phyloP scores from a whole-genome alignment of 331 rosid genomes.

The Quercus lobata region DNA sequence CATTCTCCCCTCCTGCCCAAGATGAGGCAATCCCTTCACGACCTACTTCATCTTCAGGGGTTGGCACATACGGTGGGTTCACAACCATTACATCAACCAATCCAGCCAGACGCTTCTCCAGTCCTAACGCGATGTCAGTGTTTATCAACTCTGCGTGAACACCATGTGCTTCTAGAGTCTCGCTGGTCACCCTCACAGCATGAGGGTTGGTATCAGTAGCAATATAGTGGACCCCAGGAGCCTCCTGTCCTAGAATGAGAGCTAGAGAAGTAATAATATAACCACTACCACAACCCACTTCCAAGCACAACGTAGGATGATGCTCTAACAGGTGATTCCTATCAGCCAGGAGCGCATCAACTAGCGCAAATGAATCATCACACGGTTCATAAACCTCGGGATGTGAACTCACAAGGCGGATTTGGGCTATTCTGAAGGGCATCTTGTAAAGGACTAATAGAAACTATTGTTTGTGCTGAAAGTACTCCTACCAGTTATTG shows the following conservation, averaged over 20 bases:
- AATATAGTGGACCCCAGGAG: slow-evolving; percentile 45
- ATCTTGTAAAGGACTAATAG: slow-evolving; percentile 31
- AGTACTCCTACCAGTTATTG: too few species aligned
- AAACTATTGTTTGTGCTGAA: too few species aligned
- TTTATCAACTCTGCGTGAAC: slow-evolving; percentile 74
- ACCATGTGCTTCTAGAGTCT: slow-evolving; percentile 86
- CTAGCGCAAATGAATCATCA: slow-evolving; percentile 95
- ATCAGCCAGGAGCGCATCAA: slow-evolving; percentile 93
- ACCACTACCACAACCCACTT: slow-evolving; percentile 97
- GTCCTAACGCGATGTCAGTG: slow-evolving; percentile 73
- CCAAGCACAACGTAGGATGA: slow-evolving; percentile 72
- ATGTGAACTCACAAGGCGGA: slow-evolving; percentile 79
- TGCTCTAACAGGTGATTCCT: slow-evolving; percentile 56
- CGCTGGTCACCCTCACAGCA: slow-evolving; percentile 64
- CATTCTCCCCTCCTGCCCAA: slow-evolving; percentile 98
- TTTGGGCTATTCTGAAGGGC: slow-evolving; percentile 69
- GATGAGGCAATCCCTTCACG: slow-evolving; percentile 68
- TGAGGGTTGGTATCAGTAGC: slow-evolving; percentile 89
- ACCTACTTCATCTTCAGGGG: slow-evolving; percentile 93
- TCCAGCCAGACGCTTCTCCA: slow-evolving; percentile 75
- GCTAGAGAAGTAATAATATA: slow-evolving; percentile 92
- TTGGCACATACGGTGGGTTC: slow-evolving; percentile 96
- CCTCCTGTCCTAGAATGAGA: slow-evolving; percentile 68
- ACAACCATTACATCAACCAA: slow-evolving; percentile 84
- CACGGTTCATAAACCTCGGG: slow-evolving; percentile 94